phyloP scores from a whole-genome alignment of 805 yeast species.

The Teunomyces pallodes region DNA sequence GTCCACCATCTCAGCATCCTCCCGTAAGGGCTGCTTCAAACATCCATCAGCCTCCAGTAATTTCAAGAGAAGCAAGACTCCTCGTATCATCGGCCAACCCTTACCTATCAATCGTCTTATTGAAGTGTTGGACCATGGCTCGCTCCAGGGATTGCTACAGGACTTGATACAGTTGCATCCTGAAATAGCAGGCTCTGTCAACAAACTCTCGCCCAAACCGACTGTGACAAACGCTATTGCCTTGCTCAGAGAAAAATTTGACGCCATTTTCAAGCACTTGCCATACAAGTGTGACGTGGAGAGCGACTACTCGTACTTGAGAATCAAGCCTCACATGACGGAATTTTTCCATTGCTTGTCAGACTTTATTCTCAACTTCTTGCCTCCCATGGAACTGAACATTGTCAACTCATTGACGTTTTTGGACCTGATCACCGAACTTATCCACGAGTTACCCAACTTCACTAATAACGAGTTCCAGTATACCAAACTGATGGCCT shows the following conservation, averaged over 20 bases:
- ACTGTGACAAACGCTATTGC: conserved; percentile 50
- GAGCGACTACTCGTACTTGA: conserved; percentile 72
- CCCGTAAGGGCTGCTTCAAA: neutral
- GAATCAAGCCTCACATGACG: conserved; percentile 65
- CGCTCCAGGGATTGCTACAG: conserved; percentile 52
- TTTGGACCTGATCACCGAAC: conserved; percentile 56
- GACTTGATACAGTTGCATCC: conserved; percentile 60
- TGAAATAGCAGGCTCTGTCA: conserved; percentile 52
- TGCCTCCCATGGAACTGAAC: conserved; percentile 68
- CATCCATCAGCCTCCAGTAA: conserved; percentile 1
- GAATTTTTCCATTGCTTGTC: conserved; percentile 70
- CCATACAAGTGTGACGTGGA: conserved; percentile 76
- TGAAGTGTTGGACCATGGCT: conserved; percentile 61
- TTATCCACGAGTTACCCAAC: conserved; percentile 63
- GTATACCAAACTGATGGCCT: conserved; percentile 52
- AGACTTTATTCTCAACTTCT: conserved; percentile 68
- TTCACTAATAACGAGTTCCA: conserved; percentile 58
- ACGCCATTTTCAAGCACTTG: conserved; percentile 45
- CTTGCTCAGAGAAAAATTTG: conserved; percentile 46
- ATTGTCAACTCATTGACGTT: conserved; percentile 56
- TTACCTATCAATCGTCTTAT: conserved; percentile 63
- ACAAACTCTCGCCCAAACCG: conserved; percentile 55
- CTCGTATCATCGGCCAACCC: conserved; percentile 51
- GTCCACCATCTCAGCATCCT: neutral
- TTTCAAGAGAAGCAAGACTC: conserved; percentile 36